phyloP scores from a whole-genome alignment of 768 basidiomycete species.

The Lyophyllum atratum region DNA sequence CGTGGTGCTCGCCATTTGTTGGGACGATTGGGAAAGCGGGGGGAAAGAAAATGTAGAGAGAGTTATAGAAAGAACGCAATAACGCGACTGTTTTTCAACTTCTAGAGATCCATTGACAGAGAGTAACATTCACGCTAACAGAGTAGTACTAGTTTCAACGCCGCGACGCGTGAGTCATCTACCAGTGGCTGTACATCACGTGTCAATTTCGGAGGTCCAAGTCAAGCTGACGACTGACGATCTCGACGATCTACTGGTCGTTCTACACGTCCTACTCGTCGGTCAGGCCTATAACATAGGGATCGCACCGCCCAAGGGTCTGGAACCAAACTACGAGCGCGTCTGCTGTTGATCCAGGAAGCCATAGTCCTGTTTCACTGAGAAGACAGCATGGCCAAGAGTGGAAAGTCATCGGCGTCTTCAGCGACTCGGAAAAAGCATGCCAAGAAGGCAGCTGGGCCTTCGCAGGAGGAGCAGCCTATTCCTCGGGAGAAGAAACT shows the following conservation, averaged over 20 bases:
- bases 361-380: background rate
- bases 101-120: no score
- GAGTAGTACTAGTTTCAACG: background rate
- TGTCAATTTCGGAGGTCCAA: background rate
- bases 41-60: slow-evolving; percentile 34
- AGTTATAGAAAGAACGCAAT: slow-evolving; percentile 30
- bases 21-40: slow-evolving; percentile 57
- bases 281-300: background rate
- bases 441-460: slow-evolving; percentile 65
- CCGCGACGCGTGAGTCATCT: background rate
- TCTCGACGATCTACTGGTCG: background rate
- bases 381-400: slow-evolving; percentile 37
- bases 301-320: background rate
- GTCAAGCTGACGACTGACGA: slow-evolving; percentile 1
- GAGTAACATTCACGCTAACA: no score
- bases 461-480: slow-evolving; percentile 35
- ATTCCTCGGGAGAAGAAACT: slow-evolving; percentile 47
- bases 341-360: background rate
- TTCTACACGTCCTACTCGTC: background rate
- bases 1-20: slow-evolving; percentile 38
- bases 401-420: slow-evolving; percentile 75
- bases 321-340: no score
- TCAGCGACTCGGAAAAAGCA: slow-evolving; percentile 93
- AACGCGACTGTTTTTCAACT: background rate
- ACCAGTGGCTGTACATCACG: background rate